These are phyloP conservation scores for Monilinia fructicola DNA, from an alignment of 2,329 filamentous ascomycete genomes.

Conservation along the genomic window DNA sequence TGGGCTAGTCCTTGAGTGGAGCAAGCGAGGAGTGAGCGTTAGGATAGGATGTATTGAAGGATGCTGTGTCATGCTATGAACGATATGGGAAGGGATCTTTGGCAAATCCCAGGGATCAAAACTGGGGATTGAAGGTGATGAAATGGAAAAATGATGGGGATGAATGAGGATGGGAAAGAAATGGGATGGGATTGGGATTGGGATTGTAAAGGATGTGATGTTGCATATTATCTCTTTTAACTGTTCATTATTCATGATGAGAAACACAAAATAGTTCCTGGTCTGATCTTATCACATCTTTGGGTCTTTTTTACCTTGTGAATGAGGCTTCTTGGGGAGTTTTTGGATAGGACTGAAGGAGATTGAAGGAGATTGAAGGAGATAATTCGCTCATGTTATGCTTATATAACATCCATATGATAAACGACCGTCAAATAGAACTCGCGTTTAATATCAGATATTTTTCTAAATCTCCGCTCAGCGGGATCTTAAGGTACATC, in stretches of 20 bases:
- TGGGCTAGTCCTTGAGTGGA: constrained; percentile 59
- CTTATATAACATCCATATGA: too few relatives aligned
- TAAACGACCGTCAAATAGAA: too few relatives aligned
- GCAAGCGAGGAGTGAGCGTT: constrained; percentile 9
- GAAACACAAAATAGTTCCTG: constrained; percentile 1
- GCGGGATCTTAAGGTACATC: too few relatives aligned
- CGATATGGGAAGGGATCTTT: constrained; percentile 8
- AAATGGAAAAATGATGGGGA: constrained; percentile 4
- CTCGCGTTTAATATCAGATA: too few relatives aligned
- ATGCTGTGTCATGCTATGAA: constrained; percentile 1
- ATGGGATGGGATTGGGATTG: constrained; percentile 7
- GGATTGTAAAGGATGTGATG: constrained; percentile 24
- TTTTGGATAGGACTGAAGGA: too few relatives aligned
- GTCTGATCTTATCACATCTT: neutral
- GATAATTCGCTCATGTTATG: too few relatives aligned
- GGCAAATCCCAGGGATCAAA: neutral
- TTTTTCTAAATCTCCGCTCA: too few relatives aligned
- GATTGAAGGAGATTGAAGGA: too few relatives aligned
- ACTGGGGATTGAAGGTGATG: neutral
- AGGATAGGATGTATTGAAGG: constrained; percentile 14
- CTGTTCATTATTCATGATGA: constrained; percentile 23
- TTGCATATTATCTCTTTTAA: constrained; percentile 25
- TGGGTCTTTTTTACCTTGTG: neutral
- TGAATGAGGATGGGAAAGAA: constrained; percentile 1
- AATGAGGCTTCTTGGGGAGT: neutral